phyloP scores from a whole-genome alignment of 1,284 basidiomycete species.

The Cutaneotrichosporon spelunceum region DNA sequence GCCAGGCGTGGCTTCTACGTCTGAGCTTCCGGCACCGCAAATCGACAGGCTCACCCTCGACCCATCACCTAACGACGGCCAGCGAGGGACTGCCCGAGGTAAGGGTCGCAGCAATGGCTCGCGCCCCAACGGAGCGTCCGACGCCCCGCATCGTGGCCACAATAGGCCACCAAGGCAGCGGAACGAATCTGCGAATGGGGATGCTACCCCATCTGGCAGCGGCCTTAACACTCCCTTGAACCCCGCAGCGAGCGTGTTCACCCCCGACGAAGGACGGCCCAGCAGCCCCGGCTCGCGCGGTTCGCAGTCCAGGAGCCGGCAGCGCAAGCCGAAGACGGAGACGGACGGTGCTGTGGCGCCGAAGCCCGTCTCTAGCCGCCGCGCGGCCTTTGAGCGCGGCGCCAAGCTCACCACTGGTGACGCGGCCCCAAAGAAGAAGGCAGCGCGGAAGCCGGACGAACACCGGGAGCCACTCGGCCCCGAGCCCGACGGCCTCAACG shows the following conservation, averaged over 20 bases:
- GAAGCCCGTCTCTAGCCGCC: slow-evolving; percentile 23
- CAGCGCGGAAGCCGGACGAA: slow-evolving; percentile 24
- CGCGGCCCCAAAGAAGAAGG: slow-evolving; percentile 11
- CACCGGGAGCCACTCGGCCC: slow-evolving; percentile 9
- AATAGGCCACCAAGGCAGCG: neutral
- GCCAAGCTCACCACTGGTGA: slow-evolving; percentile 21
- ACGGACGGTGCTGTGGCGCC: slow-evolving; percentile 6
- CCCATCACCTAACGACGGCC: neutral
- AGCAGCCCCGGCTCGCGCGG: slow-evolving; percentile 3
- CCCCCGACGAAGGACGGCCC: slow-evolving; percentile 9
- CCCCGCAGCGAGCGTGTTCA: slow-evolving; percentile 13
- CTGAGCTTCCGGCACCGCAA: neutral
- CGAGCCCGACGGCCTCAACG: slow-evolving; percentile 48
- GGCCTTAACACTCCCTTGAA: slow-evolving; percentile 15
- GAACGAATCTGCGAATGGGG: neutral
- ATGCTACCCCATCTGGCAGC: neutral
- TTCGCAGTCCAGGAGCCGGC: slow-evolving; percentile 3
- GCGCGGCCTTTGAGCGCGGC: slow-evolving; percentile 41
- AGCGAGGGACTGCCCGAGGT: neutral
- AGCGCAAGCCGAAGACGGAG: slow-evolving; percentile 10
- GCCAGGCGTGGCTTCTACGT: neutral
- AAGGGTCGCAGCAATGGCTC: neutral
- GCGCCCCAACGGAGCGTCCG: slow-evolving; percentile 2
- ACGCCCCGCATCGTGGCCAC: neutral
- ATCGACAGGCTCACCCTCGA: neutral